These are phyloP conservation scores for Leccinum griseonigrum DNA, from an alignment of 1,284 basidiomycete genomes.

Conservation along the genomic window DNA sequence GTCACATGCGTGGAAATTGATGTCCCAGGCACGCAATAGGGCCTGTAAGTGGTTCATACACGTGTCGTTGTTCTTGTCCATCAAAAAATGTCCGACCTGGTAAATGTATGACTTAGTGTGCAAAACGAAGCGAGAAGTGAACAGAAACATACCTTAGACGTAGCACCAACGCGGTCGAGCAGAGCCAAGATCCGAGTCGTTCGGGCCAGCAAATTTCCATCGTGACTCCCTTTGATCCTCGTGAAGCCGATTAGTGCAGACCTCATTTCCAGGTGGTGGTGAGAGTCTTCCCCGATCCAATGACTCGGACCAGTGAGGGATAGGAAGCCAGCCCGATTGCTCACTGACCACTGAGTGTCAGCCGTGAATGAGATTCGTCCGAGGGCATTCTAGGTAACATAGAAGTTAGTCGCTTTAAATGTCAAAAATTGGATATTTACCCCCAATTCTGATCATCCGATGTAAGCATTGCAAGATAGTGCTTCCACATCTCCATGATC, in stretches of 20 bases:
- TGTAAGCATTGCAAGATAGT: constrained; percentile 1
- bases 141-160: background rate
- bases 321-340: background rate
- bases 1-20: background rate
- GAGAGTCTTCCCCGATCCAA: constrained; percentile 1
- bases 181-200: background rate
- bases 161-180: background rate
- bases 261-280: background rate
- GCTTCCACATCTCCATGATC: constrained; percentile 2
- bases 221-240: background rate
- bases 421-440: background rate
- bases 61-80: constrained; percentile 5
- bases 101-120: background rate
- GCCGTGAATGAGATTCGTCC: background rate
- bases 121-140: background rate
- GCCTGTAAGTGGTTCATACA: background rate
- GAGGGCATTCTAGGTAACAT: background rate
- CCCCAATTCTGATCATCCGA: background rate
- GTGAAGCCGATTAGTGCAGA: constrained; percentile 3
- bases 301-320: constrained; percentile 1
- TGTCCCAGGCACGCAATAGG: background rate
- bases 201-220: background rate
- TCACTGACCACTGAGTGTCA: constrained; percentile 6
- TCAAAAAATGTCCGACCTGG: constrained; percentile 3
- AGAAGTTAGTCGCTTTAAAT: background rate